phyloP scores from a whole-genome alignment of 2,329 filamentous ascomycete species.

The Beauveria sp. region DNA sequence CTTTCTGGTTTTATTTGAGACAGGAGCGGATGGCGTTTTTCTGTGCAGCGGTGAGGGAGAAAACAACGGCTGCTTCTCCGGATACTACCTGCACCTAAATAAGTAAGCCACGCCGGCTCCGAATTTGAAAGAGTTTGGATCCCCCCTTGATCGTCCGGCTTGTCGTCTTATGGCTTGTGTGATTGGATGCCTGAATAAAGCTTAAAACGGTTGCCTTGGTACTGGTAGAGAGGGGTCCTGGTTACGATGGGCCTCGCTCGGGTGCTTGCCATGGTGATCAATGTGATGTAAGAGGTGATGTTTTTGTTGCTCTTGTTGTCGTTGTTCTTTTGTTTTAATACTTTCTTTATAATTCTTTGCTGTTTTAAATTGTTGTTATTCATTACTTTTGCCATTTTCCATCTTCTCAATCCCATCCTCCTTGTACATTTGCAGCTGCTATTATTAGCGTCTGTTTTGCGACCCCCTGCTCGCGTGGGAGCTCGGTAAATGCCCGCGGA shows the following conservation, averaged over 20 bases:
- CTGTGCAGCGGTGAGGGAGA: too few relatives aligned
- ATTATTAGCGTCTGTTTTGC: neutral
- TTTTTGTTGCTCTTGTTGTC: neutral
- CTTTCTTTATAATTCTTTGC: too few relatives aligned
- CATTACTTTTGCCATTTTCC: too few relatives aligned
- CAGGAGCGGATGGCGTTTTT: too few relatives aligned
- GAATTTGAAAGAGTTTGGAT: neutral
- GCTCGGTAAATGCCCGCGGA: neutral
- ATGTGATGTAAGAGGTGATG: neutral
- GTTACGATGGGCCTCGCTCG: neutral
- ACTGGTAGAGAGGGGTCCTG: neutral
- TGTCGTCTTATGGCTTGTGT: neutral
- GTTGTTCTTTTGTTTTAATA: neutral
- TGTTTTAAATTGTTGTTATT: neutral
- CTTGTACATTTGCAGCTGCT: neutral
- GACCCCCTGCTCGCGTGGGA: too few relatives aligned
- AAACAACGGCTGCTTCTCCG: too few relatives aligned
- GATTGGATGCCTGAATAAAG: neutral
- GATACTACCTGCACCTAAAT: too few relatives aligned
- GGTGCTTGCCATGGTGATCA: neutral
- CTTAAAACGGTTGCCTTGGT: slow-evolving; percentile 3
- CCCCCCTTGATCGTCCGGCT: neutral
- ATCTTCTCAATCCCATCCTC: too few relatives aligned
- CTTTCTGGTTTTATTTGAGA: too few relatives aligned
- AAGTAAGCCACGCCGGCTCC: too few relatives aligned